Percentiles rank a stretch among this genome's conserved stretches.
Conservation (phyloP, 345 rosid species). For the Geranium brycei region DNA sequence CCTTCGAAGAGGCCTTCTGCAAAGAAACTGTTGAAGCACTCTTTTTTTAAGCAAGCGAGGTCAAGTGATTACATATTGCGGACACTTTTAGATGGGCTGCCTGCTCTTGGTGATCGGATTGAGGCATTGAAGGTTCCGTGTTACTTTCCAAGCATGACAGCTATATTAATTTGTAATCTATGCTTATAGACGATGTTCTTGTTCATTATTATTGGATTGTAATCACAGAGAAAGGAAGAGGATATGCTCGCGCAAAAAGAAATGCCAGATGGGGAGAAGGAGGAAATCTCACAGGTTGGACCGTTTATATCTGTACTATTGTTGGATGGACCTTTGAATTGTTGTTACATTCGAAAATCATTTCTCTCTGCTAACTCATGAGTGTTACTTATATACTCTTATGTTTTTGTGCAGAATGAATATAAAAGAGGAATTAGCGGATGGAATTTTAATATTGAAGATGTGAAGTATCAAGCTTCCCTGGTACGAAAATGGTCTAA, state of each 20-base stretch:
- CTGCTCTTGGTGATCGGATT: constrained; percentile 89
- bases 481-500: constrained; percentile 37
- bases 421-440: constrained; percentile 94
- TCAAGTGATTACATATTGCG: constrained; percentile 74
- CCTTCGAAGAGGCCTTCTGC: constrained; percentile 92
- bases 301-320: neutral
- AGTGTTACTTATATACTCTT: constrained; percentile 1
- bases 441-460: constrained; percentile 96
- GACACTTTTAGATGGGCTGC: constrained; percentile 77
- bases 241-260: constrained; percentile 91
- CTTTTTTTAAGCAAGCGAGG: constrained; percentile 96
- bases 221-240: constrained; percentile 60
- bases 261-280: constrained; percentile 78
- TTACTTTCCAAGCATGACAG: neutral
- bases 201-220: constrained; percentile 2
- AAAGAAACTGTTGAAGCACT: constrained; percentile 65
- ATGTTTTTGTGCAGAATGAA: constrained; percentile 53
- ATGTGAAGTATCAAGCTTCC: constrained; percentile 96
- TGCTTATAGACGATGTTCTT: neutral
- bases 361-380: neutral
- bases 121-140: constrained; percentile 43
- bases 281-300: constrained; percentile 70
- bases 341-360: no score
- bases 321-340: neutral
- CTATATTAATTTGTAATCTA: no score